Evolutionary conservation across 441 rosid species (phyloP), one percentile per base, ranked within the genome.

Genomic region (Hypseocharis bilobata): DNA sequence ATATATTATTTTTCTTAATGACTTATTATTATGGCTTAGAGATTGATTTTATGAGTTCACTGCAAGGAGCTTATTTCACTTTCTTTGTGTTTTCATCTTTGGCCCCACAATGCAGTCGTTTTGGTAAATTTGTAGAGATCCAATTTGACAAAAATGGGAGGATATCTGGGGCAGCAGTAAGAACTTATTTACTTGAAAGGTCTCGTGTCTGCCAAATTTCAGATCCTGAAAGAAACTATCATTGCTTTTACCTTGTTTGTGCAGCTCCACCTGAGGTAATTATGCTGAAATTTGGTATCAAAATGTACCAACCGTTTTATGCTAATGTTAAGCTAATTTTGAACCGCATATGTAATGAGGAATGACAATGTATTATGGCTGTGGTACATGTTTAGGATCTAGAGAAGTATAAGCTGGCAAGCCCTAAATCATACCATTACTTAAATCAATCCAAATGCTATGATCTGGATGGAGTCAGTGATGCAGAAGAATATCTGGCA

Each of bases 121-220:
- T 94, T 71, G 99, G 97, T 78, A 94, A 94, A 84, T 94, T 94
- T 79, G 99, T 94, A 34, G 98, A 94, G 88, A 78, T 94, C 73
- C 97, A 94, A 82, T 94, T 94, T 75, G 96, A 94, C 85, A 91
- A 89, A 75, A 86, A 65, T 76, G 99, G 99, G 80, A 82, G 96
- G 78, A 91, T 93, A 76, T 93, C 99, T 62, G 99, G 99, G 64
- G 99, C 99, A 63, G 99, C 99, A 62, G 85, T 94, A 65, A 76
- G 99, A 60, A 94, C 99, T 70, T 94, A 94, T 83, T 76, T 94
- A 83, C 90, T 94, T 54, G 99, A 94, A 82, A 85, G 99, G 68
- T 94, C 99, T 72, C 98, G 98, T 71, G 99, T 94, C 74, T 94
- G 99, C 88, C 98, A 94, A 83, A 81, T 91, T 78, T 89, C 96